Percentiles rank a stretch among this genome's conserved stretches.
Evolutionary conservation across 2,329 filamentous ascomycete genomes (phyloP).

Genomic region (Fusarium tjaetaba): DNA sequence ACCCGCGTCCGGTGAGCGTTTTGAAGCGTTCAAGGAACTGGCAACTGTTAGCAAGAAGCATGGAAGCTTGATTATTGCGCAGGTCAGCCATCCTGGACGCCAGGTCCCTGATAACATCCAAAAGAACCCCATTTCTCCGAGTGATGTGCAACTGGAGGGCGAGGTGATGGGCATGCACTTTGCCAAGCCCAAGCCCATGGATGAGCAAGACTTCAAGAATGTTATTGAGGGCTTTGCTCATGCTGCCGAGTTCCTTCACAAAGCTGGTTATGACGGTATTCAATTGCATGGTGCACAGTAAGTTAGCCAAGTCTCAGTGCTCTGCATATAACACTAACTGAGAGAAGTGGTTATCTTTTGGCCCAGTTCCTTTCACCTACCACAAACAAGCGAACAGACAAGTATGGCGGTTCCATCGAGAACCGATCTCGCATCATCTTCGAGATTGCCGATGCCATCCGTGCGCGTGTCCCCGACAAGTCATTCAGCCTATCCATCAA

Average conservation of each 20-base stretch:
- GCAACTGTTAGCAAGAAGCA: constrained; percentile 65
- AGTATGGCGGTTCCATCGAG: constrained; percentile 56
- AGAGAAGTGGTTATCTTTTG: constrained; percentile 58
- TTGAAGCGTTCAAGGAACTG: constrained; percentile 68
- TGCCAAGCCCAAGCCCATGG: constrained; percentile 62
- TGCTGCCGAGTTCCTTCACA: constrained; percentile 68
- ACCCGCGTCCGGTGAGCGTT: constrained; percentile 64
- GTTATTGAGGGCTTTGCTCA: constrained; percentile 71
- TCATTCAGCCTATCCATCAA: constrained; percentile 63
- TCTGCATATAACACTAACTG: not conserved
- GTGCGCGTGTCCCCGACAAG: constrained; percentile 41
- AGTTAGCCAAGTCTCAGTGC: not conserved
- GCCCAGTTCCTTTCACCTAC: constrained; percentile 62
- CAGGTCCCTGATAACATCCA: constrained; percentile 52
- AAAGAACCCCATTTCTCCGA: constrained; percentile 54
- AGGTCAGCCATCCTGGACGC: constrained; percentile 60
- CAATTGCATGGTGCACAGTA: constrained; percentile 62
- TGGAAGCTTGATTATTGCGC: constrained; percentile 68
- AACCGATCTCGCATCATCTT: constrained; percentile 59
- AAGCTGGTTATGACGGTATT: constrained; percentile 67
- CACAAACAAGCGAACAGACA: constrained; percentile 62
- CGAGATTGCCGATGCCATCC: constrained; percentile 54
- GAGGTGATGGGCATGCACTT: constrained; percentile 44
- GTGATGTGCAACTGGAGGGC: constrained; percentile 49
- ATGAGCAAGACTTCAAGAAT: constrained; percentile 62